A percentile compares a stretch with the other conserved stretches of the same genome.
Conservation (phyloP, 2,329 filamentous ascomycete species). For the Phialemoniopsis sp. region DNA sequence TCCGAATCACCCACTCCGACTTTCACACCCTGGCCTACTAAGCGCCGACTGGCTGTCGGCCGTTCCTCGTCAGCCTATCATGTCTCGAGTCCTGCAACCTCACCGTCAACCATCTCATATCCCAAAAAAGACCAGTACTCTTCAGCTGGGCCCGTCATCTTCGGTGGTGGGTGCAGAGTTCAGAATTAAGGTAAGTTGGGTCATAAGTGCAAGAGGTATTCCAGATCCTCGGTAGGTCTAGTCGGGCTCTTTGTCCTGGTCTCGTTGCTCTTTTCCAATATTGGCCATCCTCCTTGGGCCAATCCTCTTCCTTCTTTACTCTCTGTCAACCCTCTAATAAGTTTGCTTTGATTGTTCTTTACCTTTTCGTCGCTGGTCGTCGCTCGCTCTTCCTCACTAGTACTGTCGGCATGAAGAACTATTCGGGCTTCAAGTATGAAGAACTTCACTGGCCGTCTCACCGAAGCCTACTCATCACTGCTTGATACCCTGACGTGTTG, state of each 20-base stretch:
- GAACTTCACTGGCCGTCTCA: conserved; percentile 29
- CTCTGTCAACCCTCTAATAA: background rate
- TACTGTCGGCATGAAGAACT: conserved; percentile 10
- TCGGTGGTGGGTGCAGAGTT: conserved; percentile 1
- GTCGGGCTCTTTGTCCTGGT: conserved; percentile 4
- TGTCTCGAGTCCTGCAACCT: conserved; percentile 17
- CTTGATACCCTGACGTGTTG: conserved; percentile 40
- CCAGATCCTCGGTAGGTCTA: background rate
- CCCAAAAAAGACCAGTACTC: background rate
- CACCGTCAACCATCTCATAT: conserved; percentile 10
- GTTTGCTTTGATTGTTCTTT: conserved; percentile 1
- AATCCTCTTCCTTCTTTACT: background rate
- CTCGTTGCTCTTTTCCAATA: conserved; percentile 3
- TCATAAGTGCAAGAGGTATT: conserved; percentile 1
- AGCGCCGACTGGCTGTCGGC: conserved; percentile 42
- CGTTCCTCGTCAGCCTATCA: conserved; percentile 37
- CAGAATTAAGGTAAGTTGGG: conserved; percentile 1
- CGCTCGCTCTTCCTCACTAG: conserved; percentile 3
- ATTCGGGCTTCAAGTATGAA: conserved; percentile 10
- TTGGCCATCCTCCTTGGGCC: background rate
- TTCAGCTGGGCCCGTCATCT: conserved; percentile 4
- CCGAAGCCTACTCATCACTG: conserved; percentile 40
- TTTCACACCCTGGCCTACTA: conserved; percentile 32
- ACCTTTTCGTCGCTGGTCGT: conserved; percentile 2
- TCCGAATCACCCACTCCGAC: conserved; percentile 26